Evolutionary conservation across 192 early-diverging fungal species (phyloP), one percentile per base, ranked within the genome.

Genomic region (Entomortierella lignicola): DNA sequence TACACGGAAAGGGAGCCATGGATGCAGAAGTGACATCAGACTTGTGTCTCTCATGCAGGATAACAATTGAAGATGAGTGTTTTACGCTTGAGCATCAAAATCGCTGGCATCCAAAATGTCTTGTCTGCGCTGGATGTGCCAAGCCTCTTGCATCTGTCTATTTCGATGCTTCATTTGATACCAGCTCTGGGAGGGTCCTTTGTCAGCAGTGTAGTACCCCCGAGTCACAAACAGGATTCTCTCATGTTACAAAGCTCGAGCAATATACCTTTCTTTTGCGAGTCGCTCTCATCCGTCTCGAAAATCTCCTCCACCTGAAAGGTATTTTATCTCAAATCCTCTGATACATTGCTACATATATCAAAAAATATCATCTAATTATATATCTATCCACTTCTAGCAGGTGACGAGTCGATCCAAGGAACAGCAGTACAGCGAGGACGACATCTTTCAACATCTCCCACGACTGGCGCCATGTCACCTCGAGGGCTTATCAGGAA

Each of bases 211-310:
- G 90, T 63, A 80, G 69, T n/a, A 81, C 84, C 23, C 77, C 86
- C 13, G 70, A 72, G 41, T 80, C 77, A 11, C 48, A 82, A 8
- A 59, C 66, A 10, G 69, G 90, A 12, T 91, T 95, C 66, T 85
- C 89, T 66, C 81, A 89, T 72, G 89, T 97, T 0, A 91, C 97
- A 23, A 92, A 96, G 72, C 84, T 99, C 29, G 87, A 95, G 60
- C 95, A 98, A 81, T 97, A 97, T 69, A 90, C 92, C 27, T 98
- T 95, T 72, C 72, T 96, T 31, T 84, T 99, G 81, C 87, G 91
- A 5, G 92, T 94, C 25, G 93, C 93, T n/a, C 83, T 98, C 55
- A 89, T 90, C 53, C 83, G 94, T 15, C 85, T 99, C 23, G 96
- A 94, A 65, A 88, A 85, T 26, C 77, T 95, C 47, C 82, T 99